Percentiles rank a stretch among this genome's conserved stretches.
phyloP scores from a whole-genome alignment of 2,329 filamentous ascomycete species.

The Alternaria rosae region DNA sequence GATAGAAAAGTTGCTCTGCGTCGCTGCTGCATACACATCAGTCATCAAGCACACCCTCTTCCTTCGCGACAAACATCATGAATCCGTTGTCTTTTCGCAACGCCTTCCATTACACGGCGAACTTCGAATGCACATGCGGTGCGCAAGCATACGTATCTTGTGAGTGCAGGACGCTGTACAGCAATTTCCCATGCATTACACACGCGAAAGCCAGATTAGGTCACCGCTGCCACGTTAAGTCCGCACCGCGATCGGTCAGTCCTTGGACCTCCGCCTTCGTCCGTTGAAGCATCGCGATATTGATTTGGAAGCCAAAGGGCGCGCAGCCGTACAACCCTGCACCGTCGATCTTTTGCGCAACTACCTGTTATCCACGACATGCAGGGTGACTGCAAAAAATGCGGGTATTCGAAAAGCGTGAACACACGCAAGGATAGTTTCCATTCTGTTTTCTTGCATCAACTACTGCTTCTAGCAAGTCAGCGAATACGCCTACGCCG shows the following conservation, averaged over 20 bases:
- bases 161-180: not conserved
- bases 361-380: not conserved
- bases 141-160: not conserved
- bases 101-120: not conserved
- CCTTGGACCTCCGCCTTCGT: not conserved
- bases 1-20: constrained; percentile 4
- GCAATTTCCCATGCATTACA: not conserved
- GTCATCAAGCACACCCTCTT: not conserved
- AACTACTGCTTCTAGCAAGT: not conserved
- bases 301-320: constrained; percentile 4
- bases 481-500: not conserved
- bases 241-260: not conserved
- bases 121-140: not conserved
- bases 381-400: constrained; percentile 10
- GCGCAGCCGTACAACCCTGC: constrained; percentile 1
- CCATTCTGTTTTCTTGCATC: not conserved
- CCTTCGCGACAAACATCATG: not conserved
- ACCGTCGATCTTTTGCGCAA: not conserved
- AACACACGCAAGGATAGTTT: not conserved
- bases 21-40: not conserved
- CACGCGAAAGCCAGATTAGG: not conserved
- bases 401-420: not conserved
- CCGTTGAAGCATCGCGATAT: not conserved
- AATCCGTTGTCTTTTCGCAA: not conserved
- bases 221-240: not conserved